Conservation (phyloP, 345 rosid genomes). For the Capsella bursapastoris region DNA sequence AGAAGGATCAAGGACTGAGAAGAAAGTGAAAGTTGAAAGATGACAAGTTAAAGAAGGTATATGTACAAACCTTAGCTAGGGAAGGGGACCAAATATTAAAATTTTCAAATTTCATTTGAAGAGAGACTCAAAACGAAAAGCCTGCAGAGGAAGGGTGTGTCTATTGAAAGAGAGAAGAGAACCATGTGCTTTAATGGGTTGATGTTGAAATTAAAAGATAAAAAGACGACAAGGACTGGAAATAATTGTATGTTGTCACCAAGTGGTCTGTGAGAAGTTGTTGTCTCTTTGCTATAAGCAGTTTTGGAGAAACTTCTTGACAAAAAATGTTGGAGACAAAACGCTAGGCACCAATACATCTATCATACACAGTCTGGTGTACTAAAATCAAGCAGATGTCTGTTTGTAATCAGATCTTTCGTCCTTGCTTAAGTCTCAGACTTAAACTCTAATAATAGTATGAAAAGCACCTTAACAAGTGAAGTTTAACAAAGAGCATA, state of each 20-base stretch:
- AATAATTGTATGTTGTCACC: neutral
- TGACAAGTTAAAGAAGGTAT: neutral
- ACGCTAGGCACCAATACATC: slow-evolving; percentile 1
- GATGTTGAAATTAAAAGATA: neutral
- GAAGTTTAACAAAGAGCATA: neutral
- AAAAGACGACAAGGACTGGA: neutral
- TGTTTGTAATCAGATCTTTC: neutral
- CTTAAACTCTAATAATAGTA: neutral
- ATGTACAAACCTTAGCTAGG: neutral
- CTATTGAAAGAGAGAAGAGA: neutral
- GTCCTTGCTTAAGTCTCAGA: neutral
- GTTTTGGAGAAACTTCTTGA: neutral
- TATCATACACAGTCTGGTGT: neutral
- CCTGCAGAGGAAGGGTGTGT: neutral
- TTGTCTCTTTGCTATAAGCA: neutral
- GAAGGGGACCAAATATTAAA: neutral
- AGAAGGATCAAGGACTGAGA: neutral
- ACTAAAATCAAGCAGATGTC: neutral
- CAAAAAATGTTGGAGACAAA: neutral
- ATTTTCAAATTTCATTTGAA: neutral
- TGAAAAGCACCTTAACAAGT: neutral
- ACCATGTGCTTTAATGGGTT: neutral
- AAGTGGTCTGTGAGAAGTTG: slow-evolving; percentile 2
- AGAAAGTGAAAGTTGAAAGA: neutral
- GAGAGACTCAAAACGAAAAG: neutral